Evolutionary conservation across 495 filamentous ascomycete genomes (phyloP), one percentile per base, ranked within the genome.

Genomic region (Penicillium soppii): DNA sequence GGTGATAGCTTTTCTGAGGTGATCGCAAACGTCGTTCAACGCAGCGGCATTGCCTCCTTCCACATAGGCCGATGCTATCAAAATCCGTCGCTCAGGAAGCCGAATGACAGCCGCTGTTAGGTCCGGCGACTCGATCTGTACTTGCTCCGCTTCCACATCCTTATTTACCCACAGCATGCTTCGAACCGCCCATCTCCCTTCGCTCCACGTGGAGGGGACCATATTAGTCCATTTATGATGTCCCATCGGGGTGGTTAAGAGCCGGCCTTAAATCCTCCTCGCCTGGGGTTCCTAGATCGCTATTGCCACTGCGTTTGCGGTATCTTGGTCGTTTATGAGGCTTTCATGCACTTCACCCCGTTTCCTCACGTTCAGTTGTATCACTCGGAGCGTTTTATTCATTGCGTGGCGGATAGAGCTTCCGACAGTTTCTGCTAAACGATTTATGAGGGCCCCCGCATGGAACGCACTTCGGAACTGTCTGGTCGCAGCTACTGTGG

Each of bases 161-260:
- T 54, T 67, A 8, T 57, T 57, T 6, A 67, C 43, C 63, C 57
- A 71, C 2, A 71, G 56, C 61, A 69, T 67, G 36, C 63, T 66
- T 38, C 57, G 53, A 9, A 66, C 58, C 16, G 56, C 54, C 64
- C 44, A 68, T 50, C 60, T 47, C 9, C 50, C 54, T 36, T n/a
- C n/a, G n/a, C n/a, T n/a, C n/a, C n/a, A n/a, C n/a, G n/a, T n/a
- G n/a, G n/a, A n/a, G n/a, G n/a, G 63, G 17, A 62, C 45, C 50
- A 69, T 58, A 39, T 67, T 69, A 0, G 54, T 67, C 61, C 44
- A 69, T 29, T 69, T 59, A 15, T 55, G 40, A 39, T 68, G 54
- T 56, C 50, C 57, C 43, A 65, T 67, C 32, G 55, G 57, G 50
- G 52, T 62, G 0, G 53, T 65, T 41, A 63, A 47, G 39, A 60